A percentile compares a stretch with the other conserved stretches of the same genome.
Conservation (phyloP, 2,329 filamentous ascomycete species). For the Penicillium sp. region DNA sequence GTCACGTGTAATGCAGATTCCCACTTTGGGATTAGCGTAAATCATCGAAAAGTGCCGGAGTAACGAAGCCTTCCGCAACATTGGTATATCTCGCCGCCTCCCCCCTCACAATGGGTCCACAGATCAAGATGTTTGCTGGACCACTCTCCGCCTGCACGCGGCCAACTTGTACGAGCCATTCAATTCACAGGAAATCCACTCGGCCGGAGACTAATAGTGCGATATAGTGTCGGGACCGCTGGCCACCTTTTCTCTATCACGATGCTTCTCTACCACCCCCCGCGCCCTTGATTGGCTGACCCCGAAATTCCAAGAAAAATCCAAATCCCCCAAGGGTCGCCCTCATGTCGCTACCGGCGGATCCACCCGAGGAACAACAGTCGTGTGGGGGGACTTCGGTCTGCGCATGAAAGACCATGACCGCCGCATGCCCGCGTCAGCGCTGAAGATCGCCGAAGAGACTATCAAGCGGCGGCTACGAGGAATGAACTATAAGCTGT, state of each 20-base stretch:
- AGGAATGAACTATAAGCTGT: constrained; percentile 85
- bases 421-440: constrained; percentile 74
- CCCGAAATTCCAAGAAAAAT: constrained; percentile 68
- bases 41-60: constrained; percentile 19
- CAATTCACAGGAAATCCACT: constrained; percentile 7
- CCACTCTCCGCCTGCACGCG: constrained; percentile 29
- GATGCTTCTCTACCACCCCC: constrained; percentile 65
- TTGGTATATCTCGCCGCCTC: constrained; percentile 6
- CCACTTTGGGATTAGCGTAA: constrained; percentile 11
- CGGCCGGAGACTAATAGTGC: constrained; percentile 16
- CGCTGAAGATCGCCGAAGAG: constrained; percentile 84
- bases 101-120: constrained; percentile 27
- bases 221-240: constrained; percentile 23
- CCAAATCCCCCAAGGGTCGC: constrained; percentile 81
- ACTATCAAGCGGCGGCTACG: constrained; percentile 81
- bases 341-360: constrained; percentile 83
- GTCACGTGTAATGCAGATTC: neutral
- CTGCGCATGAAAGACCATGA: constrained; percentile 89
- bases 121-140: constrained; percentile 31
- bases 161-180: constrained; percentile 26
- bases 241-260: constrained; percentile 37
- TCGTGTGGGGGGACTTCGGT: constrained; percentile 93
- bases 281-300: constrained; percentile 65
- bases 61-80: constrained; percentile 9
- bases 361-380: constrained; percentile 82